Conservation (phyloP, 164 flowering plant genomes). For the Aristolochia californica region DNA sequence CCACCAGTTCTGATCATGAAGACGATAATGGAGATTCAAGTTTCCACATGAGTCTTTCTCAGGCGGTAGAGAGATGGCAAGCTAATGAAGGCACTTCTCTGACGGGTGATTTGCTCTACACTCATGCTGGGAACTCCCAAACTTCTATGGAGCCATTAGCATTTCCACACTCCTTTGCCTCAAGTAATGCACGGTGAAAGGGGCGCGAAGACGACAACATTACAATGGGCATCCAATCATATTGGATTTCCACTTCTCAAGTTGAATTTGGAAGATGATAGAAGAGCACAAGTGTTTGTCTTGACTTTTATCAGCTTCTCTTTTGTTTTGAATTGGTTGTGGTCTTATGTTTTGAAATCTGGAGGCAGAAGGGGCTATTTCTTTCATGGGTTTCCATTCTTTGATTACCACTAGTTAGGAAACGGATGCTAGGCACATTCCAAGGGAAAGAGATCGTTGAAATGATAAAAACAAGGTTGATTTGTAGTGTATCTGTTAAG, state of each 20-base stretch:
- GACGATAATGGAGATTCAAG: constrained; percentile 23
- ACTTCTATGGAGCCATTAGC: constrained; percentile 33
- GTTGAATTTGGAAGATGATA: background rate
- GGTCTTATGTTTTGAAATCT: background rate
- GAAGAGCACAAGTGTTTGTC: background rate
- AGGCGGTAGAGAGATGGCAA: constrained; percentile 28
- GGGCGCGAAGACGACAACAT: too few relatives aligned
- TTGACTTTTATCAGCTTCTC: background rate
- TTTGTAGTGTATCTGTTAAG: background rate
- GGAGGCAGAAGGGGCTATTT: too few relatives aligned
- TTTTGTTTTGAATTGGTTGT: background rate
- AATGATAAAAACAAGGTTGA: background rate
- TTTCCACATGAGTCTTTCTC: constrained; percentile 26
- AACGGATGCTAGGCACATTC: too few relatives aligned
- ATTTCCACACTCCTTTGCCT: constrained; percentile 28
- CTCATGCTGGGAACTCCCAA: constrained; percentile 1
- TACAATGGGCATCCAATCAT: too few relatives aligned
- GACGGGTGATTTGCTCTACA: background rate
- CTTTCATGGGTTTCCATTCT: background rate
- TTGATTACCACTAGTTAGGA: too few relatives aligned
- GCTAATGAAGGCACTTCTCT: constrained; percentile 19
- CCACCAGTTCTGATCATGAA: constrained; percentile 14
- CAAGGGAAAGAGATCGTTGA: background rate
- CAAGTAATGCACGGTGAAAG: constrained; percentile 28
- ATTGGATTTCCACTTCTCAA: background rate